Percentiles rank a stretch among this genome's conserved stretches.
Evolutionary conservation across 768 basidiomycete species (phyloP).

Genomic region (Mycena sanguinolenta): DNA sequence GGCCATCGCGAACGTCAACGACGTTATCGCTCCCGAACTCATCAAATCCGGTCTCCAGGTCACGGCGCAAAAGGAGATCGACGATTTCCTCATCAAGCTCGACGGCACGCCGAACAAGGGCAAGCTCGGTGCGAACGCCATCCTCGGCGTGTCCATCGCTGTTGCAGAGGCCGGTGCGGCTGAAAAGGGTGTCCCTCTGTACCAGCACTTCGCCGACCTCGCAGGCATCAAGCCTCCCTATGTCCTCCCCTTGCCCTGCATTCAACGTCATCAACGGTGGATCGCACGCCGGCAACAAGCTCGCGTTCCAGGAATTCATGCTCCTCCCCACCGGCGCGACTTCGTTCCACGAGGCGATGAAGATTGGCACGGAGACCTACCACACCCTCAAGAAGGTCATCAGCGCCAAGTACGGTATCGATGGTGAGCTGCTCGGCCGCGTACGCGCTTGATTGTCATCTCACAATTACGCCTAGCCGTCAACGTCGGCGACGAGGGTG

Average conservation of each 20-base stretch:
- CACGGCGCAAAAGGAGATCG: constrained; percentile 94
- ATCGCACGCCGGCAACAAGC: constrained; percentile 99
- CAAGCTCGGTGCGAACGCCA: constrained; percentile 98
- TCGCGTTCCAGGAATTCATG: constrained; percentile 99
- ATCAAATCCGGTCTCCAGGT: constrained; percentile 88
- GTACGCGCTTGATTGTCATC: constrained; percentile 15
- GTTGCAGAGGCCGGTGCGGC: constrained; percentile 93
- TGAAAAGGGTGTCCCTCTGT: constrained; percentile 95
- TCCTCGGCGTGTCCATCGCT: constrained; percentile 98
- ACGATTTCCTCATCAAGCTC: constrained; percentile 97
- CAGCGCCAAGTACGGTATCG: constrained; percentile 98
- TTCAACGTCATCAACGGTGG: constrained; percentile 99
- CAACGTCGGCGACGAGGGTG: constrained; percentile 99
- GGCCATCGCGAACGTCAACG: constrained; percentile 96
- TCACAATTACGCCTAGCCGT: constrained; percentile 70
- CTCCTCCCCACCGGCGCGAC: constrained; percentile 94
- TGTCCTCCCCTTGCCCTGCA: constrained; percentile 89
- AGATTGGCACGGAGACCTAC: constrained; percentile 98
- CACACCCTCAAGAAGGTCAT: constrained; percentile 99
- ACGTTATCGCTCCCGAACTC: constrained; percentile 88
- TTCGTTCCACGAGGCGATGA: constrained; percentile 96
- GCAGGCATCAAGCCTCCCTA: constrained; percentile 96
- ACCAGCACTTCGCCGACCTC: constrained; percentile 96
- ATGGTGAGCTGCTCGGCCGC: constrained; percentile 73
- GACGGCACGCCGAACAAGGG: constrained; percentile 99